Evolutionary conservation across 352 stramenopile species (phyloP), one percentile per base, ranked within the genome.

Genomic region (Pythium sukuiense): DNA sequence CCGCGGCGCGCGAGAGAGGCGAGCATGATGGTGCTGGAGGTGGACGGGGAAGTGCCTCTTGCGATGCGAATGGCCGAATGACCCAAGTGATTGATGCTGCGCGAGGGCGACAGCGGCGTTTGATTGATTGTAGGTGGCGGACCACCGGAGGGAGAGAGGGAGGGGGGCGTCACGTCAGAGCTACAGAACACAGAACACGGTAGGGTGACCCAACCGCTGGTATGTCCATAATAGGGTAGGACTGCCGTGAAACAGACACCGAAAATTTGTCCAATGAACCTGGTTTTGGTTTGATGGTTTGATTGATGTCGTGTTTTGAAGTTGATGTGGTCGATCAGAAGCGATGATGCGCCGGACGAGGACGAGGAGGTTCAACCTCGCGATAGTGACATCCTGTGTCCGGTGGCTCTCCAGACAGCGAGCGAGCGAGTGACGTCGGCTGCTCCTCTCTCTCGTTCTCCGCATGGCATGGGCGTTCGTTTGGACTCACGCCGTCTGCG

Each of bases 361-460:
- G 52, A 11, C 14, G 30, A 26, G 20, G 53, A 59, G 46, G 58
- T 72, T 72, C 66, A 72, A 72, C 55, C 66, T 68, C 66, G 48
- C 16, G 35, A 2, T 54, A 72, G 66, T 72, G 65, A 67, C 65
- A 0, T 1, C 35, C 18, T 2, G 39, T n/a, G 3, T 48, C 39
- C 16, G 39, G 39, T 48, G 39, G 39, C 18, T 48, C 35, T 16
- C 7, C 35, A 12, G 35, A 43, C 11, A 59, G 33, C 16, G 33
- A 5, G 33, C 16, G 33, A 5, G 14, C 30, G 52, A 32, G 16
- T 58, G 52, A 46, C 32, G 26, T 29, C 46, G 46, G 46, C 26
- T 48, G 39, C 39, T 48, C 39, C 39, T 48, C 39, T 5, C 39
- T 48, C 39, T 48, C 39, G 20, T 24, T 13, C 39, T 48, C 39